Percentiles rank a stretch among this genome's conserved stretches.
phyloP scores from a whole-genome alignment of 2,329 filamentous ascomycete genomes.

The Paracoccidioides lutzii region DNA sequence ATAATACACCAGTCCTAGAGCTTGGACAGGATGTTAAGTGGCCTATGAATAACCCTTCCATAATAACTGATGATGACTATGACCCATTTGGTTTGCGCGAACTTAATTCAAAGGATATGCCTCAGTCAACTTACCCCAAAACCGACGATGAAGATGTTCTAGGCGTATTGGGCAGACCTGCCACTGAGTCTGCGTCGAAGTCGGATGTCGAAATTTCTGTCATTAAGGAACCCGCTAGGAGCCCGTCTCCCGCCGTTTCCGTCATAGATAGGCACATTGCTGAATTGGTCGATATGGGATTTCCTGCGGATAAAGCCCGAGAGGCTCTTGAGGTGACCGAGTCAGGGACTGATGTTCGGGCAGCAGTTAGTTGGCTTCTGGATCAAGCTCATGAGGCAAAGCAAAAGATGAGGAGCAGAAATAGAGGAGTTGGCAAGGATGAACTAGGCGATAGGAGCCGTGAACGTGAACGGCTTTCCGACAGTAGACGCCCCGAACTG shows the following conservation, averaged over 20 bases:
- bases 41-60: constrained; percentile 10
- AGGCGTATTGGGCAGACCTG: constrained; percentile 47
- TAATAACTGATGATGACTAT: constrained; percentile 52
- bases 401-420: constrained; percentile 43
- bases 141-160: constrained; percentile 50
- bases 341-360: constrained; percentile 66
- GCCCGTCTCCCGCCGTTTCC: constrained; percentile 16
- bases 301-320: constrained; percentile 69
- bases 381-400: constrained; percentile 80
- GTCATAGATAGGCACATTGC: constrained; percentile 68
- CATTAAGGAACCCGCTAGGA: background rate
- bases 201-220: background rate
- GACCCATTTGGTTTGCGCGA: constrained; percentile 75
- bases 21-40: constrained; percentile 8
- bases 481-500: constrained; percentile 12
- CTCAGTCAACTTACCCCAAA: constrained; percentile 28
- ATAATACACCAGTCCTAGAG: constrained; percentile 7
- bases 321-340: constrained; percentile 69
- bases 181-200: constrained; percentile 36
- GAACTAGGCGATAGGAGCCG: constrained; percentile 10
- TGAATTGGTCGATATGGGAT: constrained; percentile 90
- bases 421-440: constrained; percentile 1
- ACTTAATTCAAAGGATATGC: constrained; percentile 35
- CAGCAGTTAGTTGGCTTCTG: constrained; percentile 75
- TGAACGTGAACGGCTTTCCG: constrained; percentile 14